Percentiles rank a stretch among this genome's conserved stretches.
Conservation (phyloP, 352 stramenopile genomes). For the Globisporangium recalcitrans region DNA sequence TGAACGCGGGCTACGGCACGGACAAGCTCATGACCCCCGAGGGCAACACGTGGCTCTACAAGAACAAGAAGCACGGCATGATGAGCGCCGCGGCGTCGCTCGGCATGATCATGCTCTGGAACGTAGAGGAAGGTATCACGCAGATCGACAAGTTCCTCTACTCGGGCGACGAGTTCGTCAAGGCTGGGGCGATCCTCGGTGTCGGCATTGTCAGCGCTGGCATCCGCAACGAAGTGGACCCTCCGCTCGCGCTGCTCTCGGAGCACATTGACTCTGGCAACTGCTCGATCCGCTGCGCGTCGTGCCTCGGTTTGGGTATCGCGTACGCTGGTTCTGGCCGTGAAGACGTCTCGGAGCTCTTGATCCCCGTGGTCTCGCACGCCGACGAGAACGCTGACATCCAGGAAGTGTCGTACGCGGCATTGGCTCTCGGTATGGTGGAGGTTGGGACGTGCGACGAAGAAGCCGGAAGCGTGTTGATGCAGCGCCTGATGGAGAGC, state of each 20-base stretch:
- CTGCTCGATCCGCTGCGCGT: conserved; percentile 91
- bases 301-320: conserved; percentile 95
- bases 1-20: conserved; percentile 97
- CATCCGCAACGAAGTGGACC: conserved; percentile 96
- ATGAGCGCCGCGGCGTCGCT: conserved; percentile 96
- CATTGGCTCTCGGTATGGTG: conserved; percentile 96
- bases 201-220: conserved; percentile 94
- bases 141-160: conserved; percentile 99
- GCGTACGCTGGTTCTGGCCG: conserved; percentile 95
- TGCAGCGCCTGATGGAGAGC: conserved; percentile 98
- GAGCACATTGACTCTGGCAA: conserved; percentile 96
- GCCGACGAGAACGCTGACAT: conserved; percentile 90
- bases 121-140: conserved; percentile 98
- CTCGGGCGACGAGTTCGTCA: conserved; percentile 97
- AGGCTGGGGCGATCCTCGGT: conserved; percentile 96
- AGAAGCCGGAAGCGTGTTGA: conserved; percentile 93
- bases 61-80: conserved; percentile 99
- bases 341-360: conserved; percentile 96
- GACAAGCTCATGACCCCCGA: conserved; percentile 95
- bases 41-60: conserved; percentile 98
- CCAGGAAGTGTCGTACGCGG: conserved; percentile 90
- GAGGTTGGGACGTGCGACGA: conserved; percentile 98
- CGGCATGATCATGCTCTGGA: conserved; percentile 98
- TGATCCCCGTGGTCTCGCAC: conserved; percentile 93
- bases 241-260: conserved; percentile 94